Base-by-base conservation (phyloP, 2,329 filamentous ascomycete genomes). In the Colletotrichum noveboracense region DNA sequence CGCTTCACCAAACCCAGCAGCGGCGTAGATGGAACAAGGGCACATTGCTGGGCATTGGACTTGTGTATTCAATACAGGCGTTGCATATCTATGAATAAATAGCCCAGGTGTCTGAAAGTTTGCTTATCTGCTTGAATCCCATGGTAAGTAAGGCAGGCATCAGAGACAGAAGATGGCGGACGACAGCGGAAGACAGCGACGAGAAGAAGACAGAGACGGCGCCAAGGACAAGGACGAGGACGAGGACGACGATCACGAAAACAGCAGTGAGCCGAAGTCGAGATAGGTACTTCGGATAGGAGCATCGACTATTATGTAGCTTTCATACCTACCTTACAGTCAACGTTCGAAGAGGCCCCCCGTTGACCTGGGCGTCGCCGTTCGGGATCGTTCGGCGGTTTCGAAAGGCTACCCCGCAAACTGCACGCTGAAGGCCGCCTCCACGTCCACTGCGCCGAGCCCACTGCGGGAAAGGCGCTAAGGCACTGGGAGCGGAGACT, bases 361-460 rank as follows among this genome's bases (percentile, higher is more conserved):
- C 65, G 26, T n/a, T n/a, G 65, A n/a, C n/a, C 48, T 68, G 28
- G 66, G 52, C 24, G 32, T 58, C 72, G 56, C 67, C 36, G 21
- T 68, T 68, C 56, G 56, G 70, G 55, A 64, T 28, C 16, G 61
- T 69, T 73, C 73, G 48, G 64, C 36, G 70, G 74, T 76, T 76
- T 75, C 74, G 70, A 70, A 61, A 71, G 60, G 48, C 56, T 73
- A 76, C 74, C 74, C 74, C 74, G 74, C 74, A 76, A 73, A 75
- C 64, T 69, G 70, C 26, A 66, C 52, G 43, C 70, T 64, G 26
- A 69, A 36, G 36, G n/a, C 73, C 55, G 56, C 56, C 56, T 34
- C 62, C 68, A 61, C 36, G 55, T 34, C 16, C n/a, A 48, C 71
- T 56, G 58, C 34, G 32, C 21, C n/a, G 24, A 28, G 24, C 62